Evolutionary conservation across 192 early-diverging fungal genomes (phyloP).

Genomic region (Backusella liffmaniae): DNA sequence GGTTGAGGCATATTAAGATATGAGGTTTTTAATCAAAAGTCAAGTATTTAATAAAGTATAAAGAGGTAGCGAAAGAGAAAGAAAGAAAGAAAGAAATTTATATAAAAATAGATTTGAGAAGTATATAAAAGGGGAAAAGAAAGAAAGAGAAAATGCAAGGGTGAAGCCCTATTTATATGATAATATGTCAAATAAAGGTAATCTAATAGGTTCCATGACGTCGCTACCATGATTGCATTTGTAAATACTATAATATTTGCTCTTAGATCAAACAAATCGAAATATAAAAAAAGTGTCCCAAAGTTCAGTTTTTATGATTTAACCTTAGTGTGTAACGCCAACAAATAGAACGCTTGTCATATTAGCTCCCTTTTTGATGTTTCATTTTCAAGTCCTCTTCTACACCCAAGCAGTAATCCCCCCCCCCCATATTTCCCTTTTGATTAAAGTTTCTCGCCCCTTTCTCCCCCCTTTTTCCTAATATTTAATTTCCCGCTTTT

Average conservation of each 20-base stretch:
- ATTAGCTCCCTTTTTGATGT: neutral
- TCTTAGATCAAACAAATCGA: neutral
- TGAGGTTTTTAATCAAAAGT: neutral
- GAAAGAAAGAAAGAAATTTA: conserved; percentile 6
- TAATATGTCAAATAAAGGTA: neutral
- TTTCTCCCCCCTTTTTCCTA: neutral
- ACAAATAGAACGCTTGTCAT: neutral
- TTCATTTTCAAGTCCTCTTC: neutral
- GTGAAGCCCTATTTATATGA: neutral
- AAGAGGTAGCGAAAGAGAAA: neutral
- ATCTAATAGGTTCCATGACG: neutral
- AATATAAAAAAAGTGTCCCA: neutral
- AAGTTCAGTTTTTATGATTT: neutral
- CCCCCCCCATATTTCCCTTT: neutral
- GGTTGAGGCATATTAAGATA: neutral
- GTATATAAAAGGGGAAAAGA: neutral
- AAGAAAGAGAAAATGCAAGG: neutral
- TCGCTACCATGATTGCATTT: neutral
- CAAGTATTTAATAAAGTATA: neutral
- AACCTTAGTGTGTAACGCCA: neutral
- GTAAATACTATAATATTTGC: neutral
- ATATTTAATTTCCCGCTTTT: neutral
- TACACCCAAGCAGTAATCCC: neutral
- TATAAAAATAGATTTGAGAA: neutral
- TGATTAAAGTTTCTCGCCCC: neutral